phyloP scores from a whole-genome alignment of 352 stramenopile species.

The Pythium oligandrum region DNA sequence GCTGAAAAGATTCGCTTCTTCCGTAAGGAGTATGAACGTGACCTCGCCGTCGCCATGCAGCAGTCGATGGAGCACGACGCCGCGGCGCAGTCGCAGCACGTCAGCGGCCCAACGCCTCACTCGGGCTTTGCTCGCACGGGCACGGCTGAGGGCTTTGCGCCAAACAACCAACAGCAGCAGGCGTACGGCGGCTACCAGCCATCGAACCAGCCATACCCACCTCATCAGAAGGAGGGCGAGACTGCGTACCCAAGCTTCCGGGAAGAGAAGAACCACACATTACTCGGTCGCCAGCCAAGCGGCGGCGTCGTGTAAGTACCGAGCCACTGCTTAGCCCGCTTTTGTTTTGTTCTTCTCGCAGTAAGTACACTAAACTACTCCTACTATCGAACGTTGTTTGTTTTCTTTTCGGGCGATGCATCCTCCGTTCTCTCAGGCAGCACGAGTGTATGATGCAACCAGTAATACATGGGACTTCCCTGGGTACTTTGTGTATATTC shows the following conservation, averaged over 20 bases:
- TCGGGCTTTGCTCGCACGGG: constrained; percentile 12
- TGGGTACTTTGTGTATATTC: constrained; percentile 7
- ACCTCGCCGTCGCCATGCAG: constrained; percentile 72
- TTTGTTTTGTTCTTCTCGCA: too few relatives aligned
- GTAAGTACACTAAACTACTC: too few relatives aligned
- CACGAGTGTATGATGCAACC: too few relatives aligned
- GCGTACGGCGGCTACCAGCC: constrained; percentile 4
- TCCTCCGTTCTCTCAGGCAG: too few relatives aligned
- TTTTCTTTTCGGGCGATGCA: too few relatives aligned
- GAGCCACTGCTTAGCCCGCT: too few relatives aligned
- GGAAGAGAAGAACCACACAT: constrained; percentile 61
- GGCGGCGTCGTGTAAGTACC: constrained; percentile 52
- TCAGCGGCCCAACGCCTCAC: constrained; percentile 12
- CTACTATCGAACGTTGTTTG: too few relatives aligned
- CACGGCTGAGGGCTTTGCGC: constrained; percentile 6
- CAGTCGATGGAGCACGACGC: constrained; percentile 59
- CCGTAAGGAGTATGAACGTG: constrained; percentile 75
- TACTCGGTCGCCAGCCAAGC: constrained; percentile 56
- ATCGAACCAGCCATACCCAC: constrained; percentile 4
- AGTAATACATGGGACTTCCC: too few relatives aligned
- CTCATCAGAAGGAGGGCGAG: constrained; percentile 25
- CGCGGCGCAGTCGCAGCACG: constrained; percentile 19
- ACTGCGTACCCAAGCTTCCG: constrained; percentile 59
- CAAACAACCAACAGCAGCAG: constrained; percentile 7
- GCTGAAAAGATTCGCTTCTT: constrained; percentile 86